Conservation (phyloP, 805 yeast species). For the Wickerhamomyces chambardii region DNA sequence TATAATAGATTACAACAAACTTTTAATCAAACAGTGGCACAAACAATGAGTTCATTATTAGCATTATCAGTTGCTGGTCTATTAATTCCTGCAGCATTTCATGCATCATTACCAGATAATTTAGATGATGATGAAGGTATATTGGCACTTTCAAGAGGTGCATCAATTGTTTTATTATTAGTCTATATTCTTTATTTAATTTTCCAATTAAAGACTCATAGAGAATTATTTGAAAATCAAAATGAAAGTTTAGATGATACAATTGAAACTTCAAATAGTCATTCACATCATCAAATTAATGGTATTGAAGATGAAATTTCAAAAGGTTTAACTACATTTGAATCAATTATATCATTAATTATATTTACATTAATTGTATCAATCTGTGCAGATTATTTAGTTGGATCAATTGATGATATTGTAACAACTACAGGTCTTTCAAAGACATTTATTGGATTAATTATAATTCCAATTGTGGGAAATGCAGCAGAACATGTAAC, state of each 20-base stretch:
- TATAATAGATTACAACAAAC: constrained; percentile 75
- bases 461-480: constrained; percentile 93
- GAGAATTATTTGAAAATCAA: constrained; percentile 56
- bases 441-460: constrained; percentile 90
- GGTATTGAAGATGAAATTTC: constrained; percentile 13
- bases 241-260: constrained; percentile 29
- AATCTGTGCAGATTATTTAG: constrained; percentile 87
- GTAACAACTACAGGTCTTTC: constrained; percentile 81
- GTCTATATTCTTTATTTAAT: constrained; percentile 72
- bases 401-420: constrained; percentile 85
- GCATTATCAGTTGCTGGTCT: constrained; percentile 86
- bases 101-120: constrained; percentile 57
- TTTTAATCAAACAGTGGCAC: constrained; percentile 95
- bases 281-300: constrained; percentile 2
- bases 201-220: constrained; percentile 88
- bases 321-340: constrained; percentile 35
- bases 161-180: constrained; percentile 67
- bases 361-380: constrained; percentile 74
- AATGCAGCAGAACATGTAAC: constrained; percentile 99
- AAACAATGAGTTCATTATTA: constrained; percentile 92
- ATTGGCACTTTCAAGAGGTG: constrained; percentile 74
- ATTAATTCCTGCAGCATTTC: constrained; percentile 93
- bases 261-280: too few relatives aligned
- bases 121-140: constrained; percentile 33
- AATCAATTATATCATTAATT: constrained; percentile 46